A percentile compares a stretch with the other conserved stretches of the same genome.
phyloP scores from a whole-genome alignment of 768 basidiomycete genomes.

The Tephrocybe rancida region DNA sequence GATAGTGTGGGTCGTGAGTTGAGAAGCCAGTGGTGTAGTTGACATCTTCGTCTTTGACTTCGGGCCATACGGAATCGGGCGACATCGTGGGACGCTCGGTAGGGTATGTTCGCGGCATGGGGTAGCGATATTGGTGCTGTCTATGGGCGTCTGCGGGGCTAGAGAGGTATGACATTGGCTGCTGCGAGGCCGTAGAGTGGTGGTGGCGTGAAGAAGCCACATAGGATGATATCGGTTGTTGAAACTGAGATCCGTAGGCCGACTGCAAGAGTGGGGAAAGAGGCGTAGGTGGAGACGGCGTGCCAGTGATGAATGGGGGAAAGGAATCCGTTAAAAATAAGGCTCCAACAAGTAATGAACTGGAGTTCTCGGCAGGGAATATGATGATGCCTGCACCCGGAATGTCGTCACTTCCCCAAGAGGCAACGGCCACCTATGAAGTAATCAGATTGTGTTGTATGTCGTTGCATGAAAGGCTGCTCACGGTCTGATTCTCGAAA shows the following conservation, averaged over 20 bases:
- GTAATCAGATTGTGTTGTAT: slow-evolving; percentile 7
- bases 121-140: slow-evolving; percentile 37
- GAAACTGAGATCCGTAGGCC: slow-evolving; percentile 28
- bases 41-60: slow-evolving; percentile 33
- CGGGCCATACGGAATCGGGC: slow-evolving; percentile 15
- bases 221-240: slow-evolving; percentile 34
- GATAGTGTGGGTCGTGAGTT: slow-evolving; percentile 26
- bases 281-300: slow-evolving; percentile 29
- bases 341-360: slow-evolving; percentile 52
- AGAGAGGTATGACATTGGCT: slow-evolving; percentile 30
- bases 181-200: slow-evolving; percentile 38
- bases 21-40: slow-evolving; percentile 20
- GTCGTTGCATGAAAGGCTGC: slow-evolving; percentile 20
- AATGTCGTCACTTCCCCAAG: slow-evolving; percentile 49
- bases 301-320: slow-evolving; percentile 44
- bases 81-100: slow-evolving; percentile 14
- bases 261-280: slow-evolving; percentile 31
- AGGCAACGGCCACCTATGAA: slow-evolving; percentile 50
- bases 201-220: slow-evolving; percentile 33
- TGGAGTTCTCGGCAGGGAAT: slow-evolving; percentile 53
- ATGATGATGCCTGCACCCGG: slow-evolving; percentile 55
- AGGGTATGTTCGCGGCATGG: slow-evolving; percentile 27
- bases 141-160: slow-evolving; percentile 36
- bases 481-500: slow-evolving; percentile 53
- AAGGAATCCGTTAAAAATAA: slow-evolving; percentile 49